Evolutionary conservation across 2,329 filamentous ascomycete species (phyloP), one percentile per base, ranked within the genome.

Genomic region (Aphanocladium album): DNA sequence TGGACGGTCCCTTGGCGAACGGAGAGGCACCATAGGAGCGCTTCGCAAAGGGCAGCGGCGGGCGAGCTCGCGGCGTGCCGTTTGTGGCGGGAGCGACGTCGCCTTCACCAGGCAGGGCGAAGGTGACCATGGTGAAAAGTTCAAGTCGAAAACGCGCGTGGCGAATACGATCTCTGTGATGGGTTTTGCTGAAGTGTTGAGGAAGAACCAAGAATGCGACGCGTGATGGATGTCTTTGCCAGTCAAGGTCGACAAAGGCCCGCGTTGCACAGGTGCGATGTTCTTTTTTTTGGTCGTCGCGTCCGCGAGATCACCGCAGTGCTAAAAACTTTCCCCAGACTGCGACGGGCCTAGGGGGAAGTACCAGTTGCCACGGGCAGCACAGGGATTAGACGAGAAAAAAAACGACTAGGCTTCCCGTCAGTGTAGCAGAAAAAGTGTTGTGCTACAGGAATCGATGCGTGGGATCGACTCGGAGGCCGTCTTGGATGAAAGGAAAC

Each of bases 31-130:
- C 71, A 63, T 73, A 75, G 63, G 69, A 68, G 65, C 77, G 77
- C 68, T 75, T 79, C 62, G 77, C 75, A 64, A 79, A 79, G 30
- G 76, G 74, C 58, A 79, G 70, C 56, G 72, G 72, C 58, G 77
- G 72, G 54, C 75, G 75, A 60, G 76, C 68, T 56, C 69, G 70
- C 45, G 76, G 76, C 25, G 76, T 77, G 68, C 69, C 68, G 58
- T 68, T 71, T 57, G 63, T 64, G 62, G 65, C 65, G 30, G 71
- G 67, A 27, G 68, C 68, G 67, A 64, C 67, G 61, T 74, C 69
- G 50, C 65, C 69, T 53, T 76, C 74, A 66, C 69, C 71, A 35
- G 74, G 74, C 27, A 76, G 65, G 55, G 74, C 68, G 62, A 76
- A 76, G 25, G 74, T 76, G 35, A 76, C 74, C 74, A 76, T 76